These are phyloP conservation scores for Paradendryphiella salina DNA, from an alignment of 2,329 filamentous ascomycete species.

Conservation along the genomic window DNA sequence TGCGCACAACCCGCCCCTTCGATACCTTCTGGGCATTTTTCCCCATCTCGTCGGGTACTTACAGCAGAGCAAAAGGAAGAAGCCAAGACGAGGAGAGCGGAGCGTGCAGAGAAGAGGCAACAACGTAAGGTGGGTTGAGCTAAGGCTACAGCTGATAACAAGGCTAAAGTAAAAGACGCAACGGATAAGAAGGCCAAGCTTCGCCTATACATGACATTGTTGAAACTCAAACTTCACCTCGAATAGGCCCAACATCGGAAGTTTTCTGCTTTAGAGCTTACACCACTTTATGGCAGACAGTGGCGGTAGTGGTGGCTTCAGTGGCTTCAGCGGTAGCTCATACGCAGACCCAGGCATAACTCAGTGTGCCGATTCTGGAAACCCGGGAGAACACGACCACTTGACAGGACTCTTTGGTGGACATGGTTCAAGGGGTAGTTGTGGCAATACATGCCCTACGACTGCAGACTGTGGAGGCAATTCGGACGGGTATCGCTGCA, in stretches of 20 bases:
- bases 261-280: neutral
- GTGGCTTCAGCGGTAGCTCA: too few species aligned
- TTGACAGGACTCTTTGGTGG: too few species aligned
- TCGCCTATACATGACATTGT: neutral
- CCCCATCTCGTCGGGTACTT: neutral
- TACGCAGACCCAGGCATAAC: too few species aligned
- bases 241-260: neutral
- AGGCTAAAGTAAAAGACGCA: neutral
- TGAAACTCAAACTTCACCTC: neutral
- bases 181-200: conserved; percentile 2
- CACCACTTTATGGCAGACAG: neutral
- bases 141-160: neutral
- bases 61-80: neutral
- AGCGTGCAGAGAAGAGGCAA: neutral
- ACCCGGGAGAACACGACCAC: too few species aligned
- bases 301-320: neutral
- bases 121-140: neutral
- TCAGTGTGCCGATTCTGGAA: too few species aligned
- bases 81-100: too few species aligned
- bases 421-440: too few species aligned
- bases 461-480: too few species aligned
- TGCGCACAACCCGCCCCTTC: too few species aligned
- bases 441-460: too few species aligned
- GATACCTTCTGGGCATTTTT: neutral
- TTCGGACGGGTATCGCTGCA: too few species aligned